phyloP scores from a whole-genome alignment of 2,329 filamentous ascomycete genomes.

The Septoria petroselini region DNA sequence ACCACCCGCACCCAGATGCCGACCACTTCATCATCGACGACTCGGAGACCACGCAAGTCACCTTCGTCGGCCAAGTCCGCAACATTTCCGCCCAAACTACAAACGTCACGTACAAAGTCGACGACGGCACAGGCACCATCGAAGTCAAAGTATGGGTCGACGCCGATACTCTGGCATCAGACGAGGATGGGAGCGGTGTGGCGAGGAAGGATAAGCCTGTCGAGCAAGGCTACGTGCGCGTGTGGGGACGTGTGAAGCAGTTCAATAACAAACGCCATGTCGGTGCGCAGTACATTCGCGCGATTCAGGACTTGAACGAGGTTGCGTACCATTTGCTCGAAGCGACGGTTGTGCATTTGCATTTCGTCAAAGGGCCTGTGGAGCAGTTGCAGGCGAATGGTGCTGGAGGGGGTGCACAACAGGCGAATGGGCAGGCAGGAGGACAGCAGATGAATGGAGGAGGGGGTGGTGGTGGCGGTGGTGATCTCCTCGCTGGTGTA shows the following conservation, averaged over 20 bases:
- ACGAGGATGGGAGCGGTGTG: slow-evolving; percentile 37
- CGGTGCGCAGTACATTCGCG: slow-evolving; percentile 74
- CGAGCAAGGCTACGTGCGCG: slow-evolving; percentile 76
- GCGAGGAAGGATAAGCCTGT: slow-evolving; percentile 56
- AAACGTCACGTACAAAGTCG: slow-evolving; percentile 87
- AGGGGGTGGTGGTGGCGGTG: slow-evolving; percentile 37
- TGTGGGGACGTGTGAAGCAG: slow-evolving; percentile 78
- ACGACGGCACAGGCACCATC: slow-evolving; percentile 81
- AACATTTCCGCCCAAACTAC: slow-evolving; percentile 81
- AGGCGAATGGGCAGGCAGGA: slow-evolving; percentile 28
- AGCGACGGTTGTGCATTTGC: slow-evolving; percentile 81
- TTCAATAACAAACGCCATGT: slow-evolving; percentile 83
- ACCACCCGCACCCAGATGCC: slow-evolving; percentile 68
- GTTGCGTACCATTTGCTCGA: slow-evolving; percentile 89
- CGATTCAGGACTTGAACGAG: slow-evolving; percentile 83
- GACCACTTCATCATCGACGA: slow-evolving; percentile 79
- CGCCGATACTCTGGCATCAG: slow-evolving; percentile 49
- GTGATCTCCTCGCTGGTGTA: slow-evolving; percentile 40
- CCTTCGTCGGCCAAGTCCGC: slow-evolving; percentile 87
- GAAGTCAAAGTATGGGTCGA: slow-evolving; percentile 90
- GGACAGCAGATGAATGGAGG: slow-evolving; percentile 30
- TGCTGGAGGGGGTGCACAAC: no score
- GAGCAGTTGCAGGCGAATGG: slow-evolving; percentile 42
- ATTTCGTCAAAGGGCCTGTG: slow-evolving; percentile 68
- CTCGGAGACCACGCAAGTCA: slow-evolving; percentile 66